Evolutionary conservation across 2,329 filamentous ascomycete genomes (phyloP), one percentile per base, ranked within the genome.

Genomic region (Chalaropsis thielavioides): DNA sequence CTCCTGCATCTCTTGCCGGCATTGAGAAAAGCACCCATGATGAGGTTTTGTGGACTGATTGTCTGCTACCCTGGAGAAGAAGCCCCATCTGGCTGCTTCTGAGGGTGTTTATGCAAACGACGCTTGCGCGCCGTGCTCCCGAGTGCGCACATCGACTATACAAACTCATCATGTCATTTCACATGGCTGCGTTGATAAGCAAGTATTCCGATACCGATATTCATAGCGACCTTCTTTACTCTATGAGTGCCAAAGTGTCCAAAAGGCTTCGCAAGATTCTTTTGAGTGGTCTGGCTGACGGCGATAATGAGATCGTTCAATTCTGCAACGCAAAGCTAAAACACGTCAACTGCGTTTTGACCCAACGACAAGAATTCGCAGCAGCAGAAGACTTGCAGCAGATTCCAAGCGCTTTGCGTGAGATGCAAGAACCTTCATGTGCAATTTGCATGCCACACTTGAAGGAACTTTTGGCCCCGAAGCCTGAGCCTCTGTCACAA

Each of bases 71-170:
- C 0, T 84, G 81, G 82, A 73, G 77, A 11, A 71, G 79, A 56
- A 83, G 81, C 13, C 73, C 81, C 0, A 66, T 80, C 0, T 86
- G 81, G 81, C 72, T 85, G 0, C 72, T 84, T 0, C 64, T 85
- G 2, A 79, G 82, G 0, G 80, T 83, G 0, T 70, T 75, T 0
- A 67, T 83, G 1, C 81, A 84, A 62, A 68, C 75, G 24, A 68
- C 35, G 49, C 61, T 15, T 1, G 31, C 2, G 10, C 22, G 49
- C 1, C 54, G 27, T 46, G 17, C 60, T 35, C 61, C 54, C 7
- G 35, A 56, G 2, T 13, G 11, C 2, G 51, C 49, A 40, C 13
- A 15, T 7, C 27, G 19, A 1, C 63, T 71, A 0, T 85, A 83
- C 72, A 85, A 85, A 66, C 66, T 69, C 0, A 79, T 80, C 68